Evolutionary conservation across 306 rosid genomes (phyloP).

Genomic region (Carpinus viminea): DNA sequence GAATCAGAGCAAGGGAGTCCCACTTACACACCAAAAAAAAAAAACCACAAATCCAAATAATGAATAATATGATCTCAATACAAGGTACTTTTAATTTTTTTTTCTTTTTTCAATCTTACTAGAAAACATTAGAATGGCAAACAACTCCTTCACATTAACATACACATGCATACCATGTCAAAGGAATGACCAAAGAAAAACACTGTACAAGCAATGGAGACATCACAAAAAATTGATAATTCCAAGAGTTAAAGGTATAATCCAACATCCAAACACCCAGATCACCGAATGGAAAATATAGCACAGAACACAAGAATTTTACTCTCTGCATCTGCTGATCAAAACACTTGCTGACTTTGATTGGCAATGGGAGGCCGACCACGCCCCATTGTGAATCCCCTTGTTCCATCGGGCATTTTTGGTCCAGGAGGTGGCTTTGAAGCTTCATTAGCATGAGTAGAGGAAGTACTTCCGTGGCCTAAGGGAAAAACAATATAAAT

Average conservation of each 20-base stretch:
- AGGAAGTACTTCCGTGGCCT: slow-evolving; percentile 79
- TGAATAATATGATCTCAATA: too few relatives aligned
- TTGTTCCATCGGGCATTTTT: slow-evolving; percentile 94
- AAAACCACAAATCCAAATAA: too few relatives aligned
- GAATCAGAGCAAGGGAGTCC: too few relatives aligned
- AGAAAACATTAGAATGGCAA: too few relatives aligned
- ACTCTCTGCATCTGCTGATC: slow-evolving; percentile 6
- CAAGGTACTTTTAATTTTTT: too few relatives aligned
- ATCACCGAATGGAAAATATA: slow-evolving; percentile 12
- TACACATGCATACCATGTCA: too few relatives aligned
- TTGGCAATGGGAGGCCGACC: slow-evolving; percentile 62
- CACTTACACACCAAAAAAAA: too few relatives aligned
- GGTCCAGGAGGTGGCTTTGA: slow-evolving; percentile 98
- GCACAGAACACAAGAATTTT: slow-evolving; percentile 19
- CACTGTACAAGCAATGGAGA: neutral
- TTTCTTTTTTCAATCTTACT: too few relatives aligned
- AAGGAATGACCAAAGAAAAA: too few relatives aligned
- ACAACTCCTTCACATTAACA: too few relatives aligned
- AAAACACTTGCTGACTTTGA: slow-evolving; percentile 42
- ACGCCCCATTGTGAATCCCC: slow-evolving; percentile 94
- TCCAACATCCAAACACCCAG: slow-evolving; percentile 16
- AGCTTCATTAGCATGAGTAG: slow-evolving; percentile 53
- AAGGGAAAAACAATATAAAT: slow-evolving; percentile 2
- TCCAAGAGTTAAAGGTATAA: neutral
- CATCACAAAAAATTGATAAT: neutral